Base-by-base conservation (phyloP, 352 stramenopile genomes). In the Blastocystis sp. region DNA sequence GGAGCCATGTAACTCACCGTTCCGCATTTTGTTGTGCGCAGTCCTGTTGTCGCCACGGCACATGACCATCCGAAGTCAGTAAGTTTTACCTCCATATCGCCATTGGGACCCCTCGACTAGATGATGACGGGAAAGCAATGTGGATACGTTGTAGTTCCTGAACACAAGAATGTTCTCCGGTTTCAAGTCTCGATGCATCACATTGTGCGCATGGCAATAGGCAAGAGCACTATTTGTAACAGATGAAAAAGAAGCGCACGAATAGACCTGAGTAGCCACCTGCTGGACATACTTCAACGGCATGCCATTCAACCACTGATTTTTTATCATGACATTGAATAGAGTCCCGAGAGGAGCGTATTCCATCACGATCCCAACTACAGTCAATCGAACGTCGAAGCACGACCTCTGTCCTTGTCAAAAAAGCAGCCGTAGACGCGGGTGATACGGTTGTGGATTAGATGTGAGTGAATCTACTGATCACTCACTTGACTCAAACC, bases 151-250 rank as follows among this genome's bases (percentile, higher is more conserved):
- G 30, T 47, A 47, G 63, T 73, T 73, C 24, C 24, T 66, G 54
- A 81, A 81, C 69, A 88, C 69, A 30, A 88, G 59, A 37, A 88
- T 88, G 39, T 95, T 95, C 0, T 93, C 93, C 0, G 93, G 93
- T 85, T 95, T 95, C 9, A 95, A 90, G 65, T 95, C 93, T 16
- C 93, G 93, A 68, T 95, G 93, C n/a, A 95, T 90, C 11, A 96
- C 93, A 18, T 88, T 88, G 76, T 88, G 55, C 18, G 55, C 26
- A 56, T 88, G 76, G 24, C 55, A 75, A 30, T 88, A 88, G 11
- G 55, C 55, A 30, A 88, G 55, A 18, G 76, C 76, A 20, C 56
- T 88, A 70, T 11, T 16, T 1, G n/a, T 26, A 66, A 63, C 9
- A 11, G 3, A 53, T 8, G 4, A n/a, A 20, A 43, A 6, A 41